Evolutionary conservation across 805 yeast genomes (phyloP).

Genomic region (Cyberlindnera subsufficiens): DNA sequence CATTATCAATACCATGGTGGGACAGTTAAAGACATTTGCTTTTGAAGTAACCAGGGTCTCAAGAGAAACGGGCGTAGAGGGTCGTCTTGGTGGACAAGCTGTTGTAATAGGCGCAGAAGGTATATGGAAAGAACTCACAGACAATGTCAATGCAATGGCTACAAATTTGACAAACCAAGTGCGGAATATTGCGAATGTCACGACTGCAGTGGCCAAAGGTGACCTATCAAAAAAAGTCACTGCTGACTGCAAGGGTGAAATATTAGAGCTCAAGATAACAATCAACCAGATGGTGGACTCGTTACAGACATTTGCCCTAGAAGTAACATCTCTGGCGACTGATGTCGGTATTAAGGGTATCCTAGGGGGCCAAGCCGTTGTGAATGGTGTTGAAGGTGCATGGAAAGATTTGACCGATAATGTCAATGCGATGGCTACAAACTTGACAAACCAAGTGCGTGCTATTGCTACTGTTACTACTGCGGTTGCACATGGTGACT

Average conservation of each 20-base stretch:
- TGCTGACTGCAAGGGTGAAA: slow-evolving; percentile 89
- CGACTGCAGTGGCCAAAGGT: slow-evolving; percentile 86
- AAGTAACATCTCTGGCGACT: slow-evolving; percentile 83
- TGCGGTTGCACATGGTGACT: slow-evolving; percentile 91
- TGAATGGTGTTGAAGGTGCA: slow-evolving; percentile 82
- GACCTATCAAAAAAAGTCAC: slow-evolving; percentile 80
- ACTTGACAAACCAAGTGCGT: slow-evolving; percentile 84
- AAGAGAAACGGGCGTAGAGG: slow-evolving; percentile 87
- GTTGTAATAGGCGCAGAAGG: slow-evolving; percentile 88
- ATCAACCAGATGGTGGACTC: slow-evolving; percentile 93
- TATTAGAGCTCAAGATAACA: slow-evolving; percentile 76
- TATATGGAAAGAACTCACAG: slow-evolving; percentile 83
- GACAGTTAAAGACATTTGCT: slow-evolving; percentile 79
- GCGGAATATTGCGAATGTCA: slow-evolving; percentile 82
- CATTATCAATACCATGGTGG: slow-evolving; percentile 89
- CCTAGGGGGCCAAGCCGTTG: slow-evolving; percentile 88
- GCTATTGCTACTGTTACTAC: slow-evolving; percentile 91
- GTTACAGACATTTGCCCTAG: slow-evolving; percentile 79
- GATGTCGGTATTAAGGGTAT: slow-evolving; percentile 94
- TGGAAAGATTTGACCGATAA: slow-evolving; percentile 91
- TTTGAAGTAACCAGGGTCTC: slow-evolving; percentile 87
- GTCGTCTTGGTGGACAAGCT: slow-evolving; percentile 86
- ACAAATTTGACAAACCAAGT: slow-evolving; percentile 86
- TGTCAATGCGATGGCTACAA: slow-evolving; percentile 90
- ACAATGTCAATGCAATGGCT: slow-evolving; percentile 90